Evolutionary conservation across 306 rosid genomes (phyloP).

Genomic region (Parietaria judaica): DNA sequence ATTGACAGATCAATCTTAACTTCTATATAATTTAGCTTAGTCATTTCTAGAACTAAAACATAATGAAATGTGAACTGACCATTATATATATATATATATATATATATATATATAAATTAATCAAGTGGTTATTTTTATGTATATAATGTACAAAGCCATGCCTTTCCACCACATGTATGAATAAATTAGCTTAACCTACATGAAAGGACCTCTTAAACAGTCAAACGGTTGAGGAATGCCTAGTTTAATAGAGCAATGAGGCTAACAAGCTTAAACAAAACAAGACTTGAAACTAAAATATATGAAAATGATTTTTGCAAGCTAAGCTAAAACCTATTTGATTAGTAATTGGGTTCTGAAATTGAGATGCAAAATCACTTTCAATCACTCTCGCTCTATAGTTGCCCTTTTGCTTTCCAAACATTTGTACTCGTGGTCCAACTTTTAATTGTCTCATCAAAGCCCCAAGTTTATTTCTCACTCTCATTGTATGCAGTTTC

Average conservation of each 20-base stretch:
- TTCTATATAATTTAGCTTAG: background rate
- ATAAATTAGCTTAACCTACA: slow-evolving; percentile 50
- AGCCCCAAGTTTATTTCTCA: background rate
- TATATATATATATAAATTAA: too few species aligned
- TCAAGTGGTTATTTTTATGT: too few species aligned
- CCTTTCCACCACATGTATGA: slow-evolving; percentile 22
- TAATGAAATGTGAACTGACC: too few species aligned
- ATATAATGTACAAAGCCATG: too few species aligned
- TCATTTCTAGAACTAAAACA: too few species aligned
- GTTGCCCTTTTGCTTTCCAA: slow-evolving; percentile 49
- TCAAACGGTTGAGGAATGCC: slow-evolving; percentile 40
- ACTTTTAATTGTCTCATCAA: background rate
- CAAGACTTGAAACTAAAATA: slow-evolving; percentile 8
- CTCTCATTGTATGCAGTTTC: background rate
- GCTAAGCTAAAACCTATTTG: slow-evolving; percentile 44
- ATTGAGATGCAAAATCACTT: slow-evolving; percentile 53
- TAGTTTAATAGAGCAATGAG: slow-evolving; percentile 14
- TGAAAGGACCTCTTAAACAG: slow-evolving; percentile 36
- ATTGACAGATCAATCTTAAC: too few species aligned
- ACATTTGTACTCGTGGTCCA: slow-evolving; percentile 24
- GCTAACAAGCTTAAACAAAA: slow-evolving; percentile 25
- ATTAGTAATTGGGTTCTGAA: slow-evolving; percentile 18
- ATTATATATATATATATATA: too few species aligned
- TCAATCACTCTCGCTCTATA: slow-evolving; percentile 42
- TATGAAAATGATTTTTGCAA: slow-evolving; percentile 59